These are phyloP conservation scores for Pythium plurisporium DNA, from an alignment of 352 stramenopile genomes.

Conservation along the genomic window DNA sequence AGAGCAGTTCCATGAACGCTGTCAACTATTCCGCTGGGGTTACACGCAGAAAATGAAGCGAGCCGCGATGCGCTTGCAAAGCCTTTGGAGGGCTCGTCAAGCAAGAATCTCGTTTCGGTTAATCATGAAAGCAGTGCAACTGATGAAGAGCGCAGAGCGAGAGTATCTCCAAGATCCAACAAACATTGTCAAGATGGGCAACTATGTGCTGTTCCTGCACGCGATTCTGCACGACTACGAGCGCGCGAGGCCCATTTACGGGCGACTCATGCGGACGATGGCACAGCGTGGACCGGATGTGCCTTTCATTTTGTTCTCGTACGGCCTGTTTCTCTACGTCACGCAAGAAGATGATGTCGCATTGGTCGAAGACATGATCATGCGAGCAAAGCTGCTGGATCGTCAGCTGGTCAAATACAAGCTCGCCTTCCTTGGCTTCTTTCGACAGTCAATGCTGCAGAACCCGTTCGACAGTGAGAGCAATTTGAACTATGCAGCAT, in stretches of 20 bases:
- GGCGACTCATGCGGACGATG: conserved; percentile 70
- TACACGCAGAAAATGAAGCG: conserved; percentile 61
- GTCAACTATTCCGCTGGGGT: conserved; percentile 53
- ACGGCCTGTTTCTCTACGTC: conserved; percentile 66
- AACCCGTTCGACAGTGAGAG: conserved; percentile 53
- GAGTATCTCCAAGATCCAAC: conserved; percentile 77
- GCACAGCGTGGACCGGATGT: conserved; percentile 65
- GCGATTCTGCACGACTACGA: conserved; percentile 77
- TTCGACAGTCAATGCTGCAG: conserved; percentile 65
- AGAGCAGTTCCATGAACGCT: conserved; percentile 37
- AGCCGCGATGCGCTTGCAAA: conserved; percentile 45
- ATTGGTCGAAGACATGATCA: conserved; percentile 64
- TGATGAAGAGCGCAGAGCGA: conserved; percentile 68
- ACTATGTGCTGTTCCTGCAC: conserved; percentile 81
- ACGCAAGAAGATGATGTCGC: conserved; percentile 65
- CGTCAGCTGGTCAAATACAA: conserved; percentile 64
- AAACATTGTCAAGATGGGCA: conserved; percentile 69
- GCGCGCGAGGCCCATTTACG: conserved; percentile 64
- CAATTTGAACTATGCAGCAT: conserved; percentile 78
- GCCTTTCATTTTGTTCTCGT: conserved; percentile 77
- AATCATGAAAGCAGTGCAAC: conserved; percentile 51
- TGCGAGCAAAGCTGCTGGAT: conserved; percentile 50
- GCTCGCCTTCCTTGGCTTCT: conserved; percentile 73
- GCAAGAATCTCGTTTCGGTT: conserved; percentile 54
- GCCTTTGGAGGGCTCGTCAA: conserved; percentile 45